Conservation (phyloP, 345 rosid species). For the Streptanthus diversifolius region DNA sequence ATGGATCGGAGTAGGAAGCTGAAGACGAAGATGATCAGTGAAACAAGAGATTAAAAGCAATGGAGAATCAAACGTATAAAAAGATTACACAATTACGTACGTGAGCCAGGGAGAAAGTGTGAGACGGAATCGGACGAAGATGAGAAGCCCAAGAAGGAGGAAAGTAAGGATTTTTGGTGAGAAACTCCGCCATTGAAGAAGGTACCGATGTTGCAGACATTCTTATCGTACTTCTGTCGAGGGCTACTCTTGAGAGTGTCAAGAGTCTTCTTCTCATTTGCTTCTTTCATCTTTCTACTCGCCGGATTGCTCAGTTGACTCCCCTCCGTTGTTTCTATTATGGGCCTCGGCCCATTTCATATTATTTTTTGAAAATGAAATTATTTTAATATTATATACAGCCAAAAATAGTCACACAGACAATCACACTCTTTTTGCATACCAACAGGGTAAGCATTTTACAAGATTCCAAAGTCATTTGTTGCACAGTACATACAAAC, state of each 20-base stretch:
- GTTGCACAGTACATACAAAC: not conserved
- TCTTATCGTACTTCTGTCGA: not conserved
- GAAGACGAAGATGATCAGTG: constrained; percentile 20
- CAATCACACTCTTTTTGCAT: not conserved
- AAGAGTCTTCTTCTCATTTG: constrained; percentile 10
- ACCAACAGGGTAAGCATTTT: not conserved
- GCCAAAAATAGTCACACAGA: not conserved
- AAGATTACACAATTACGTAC: constrained; percentile 25
- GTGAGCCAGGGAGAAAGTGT: constrained; percentile 64
- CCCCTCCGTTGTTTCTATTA: not conserved
- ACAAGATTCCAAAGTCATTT: not conserved
- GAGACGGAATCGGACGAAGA: constrained; percentile 57
- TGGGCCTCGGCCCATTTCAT: constrained; percentile 13
- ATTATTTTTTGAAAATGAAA: not conserved
- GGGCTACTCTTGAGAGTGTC: not conserved
- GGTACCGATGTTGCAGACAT: constrained; percentile 34
- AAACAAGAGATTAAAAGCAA: not conserved
- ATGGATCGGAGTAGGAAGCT: constrained; percentile 87
- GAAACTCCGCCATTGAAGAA: constrained; percentile 45
- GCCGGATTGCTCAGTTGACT: not conserved
- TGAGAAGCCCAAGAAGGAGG: constrained; percentile 77
- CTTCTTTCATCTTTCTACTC: not conserved
- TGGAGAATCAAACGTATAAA: not conserved
- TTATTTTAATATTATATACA: not conserved
- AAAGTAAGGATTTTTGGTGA: constrained; percentile 47